Conservation (phyloP, 495 filamentous ascomycete genomes). For the Neurospora sp. region DNA sequence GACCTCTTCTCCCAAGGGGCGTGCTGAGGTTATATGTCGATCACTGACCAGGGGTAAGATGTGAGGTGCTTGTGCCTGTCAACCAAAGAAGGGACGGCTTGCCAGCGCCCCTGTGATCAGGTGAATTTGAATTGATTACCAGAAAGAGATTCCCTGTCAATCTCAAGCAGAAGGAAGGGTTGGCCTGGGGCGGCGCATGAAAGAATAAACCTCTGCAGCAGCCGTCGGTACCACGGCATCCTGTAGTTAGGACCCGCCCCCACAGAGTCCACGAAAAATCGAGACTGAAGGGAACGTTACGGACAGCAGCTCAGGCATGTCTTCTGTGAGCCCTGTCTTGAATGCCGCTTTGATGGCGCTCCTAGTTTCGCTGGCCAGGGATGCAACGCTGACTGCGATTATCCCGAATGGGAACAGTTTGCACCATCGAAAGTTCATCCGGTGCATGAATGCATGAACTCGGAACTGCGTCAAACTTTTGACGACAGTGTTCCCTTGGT, state of each 20-base stretch:
- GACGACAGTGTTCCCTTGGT: neutral
- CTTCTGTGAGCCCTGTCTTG: conserved; percentile 5
- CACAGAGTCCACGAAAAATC: neutral
- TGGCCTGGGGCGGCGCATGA: neutral
- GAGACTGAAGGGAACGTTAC: neutral
- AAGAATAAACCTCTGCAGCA: neutral
- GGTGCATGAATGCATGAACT: neutral
- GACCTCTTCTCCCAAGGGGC: neutral
- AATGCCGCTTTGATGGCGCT: neutral
- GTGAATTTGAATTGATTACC: neutral
- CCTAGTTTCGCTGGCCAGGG: neutral
- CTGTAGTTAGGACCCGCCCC: neutral
- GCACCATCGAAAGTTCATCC: neutral
- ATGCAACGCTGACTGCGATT: conserved; percentile 1
- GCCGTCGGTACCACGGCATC: neutral
- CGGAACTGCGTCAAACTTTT: neutral
- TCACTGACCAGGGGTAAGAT: neutral
- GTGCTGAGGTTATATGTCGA: neutral
- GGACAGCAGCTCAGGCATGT: neutral
- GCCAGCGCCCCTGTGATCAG: neutral
- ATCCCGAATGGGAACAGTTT: neutral
- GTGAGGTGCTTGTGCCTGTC: neutral
- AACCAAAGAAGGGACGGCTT: neutral
- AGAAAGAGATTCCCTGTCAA: neutral
- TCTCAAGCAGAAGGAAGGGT: neutral